Percentiles rank a stretch among this genome's conserved stretches.
Conservation (phyloP, 2,329 filamentous ascomycete species). For the Blastomyces parvus region DNA sequence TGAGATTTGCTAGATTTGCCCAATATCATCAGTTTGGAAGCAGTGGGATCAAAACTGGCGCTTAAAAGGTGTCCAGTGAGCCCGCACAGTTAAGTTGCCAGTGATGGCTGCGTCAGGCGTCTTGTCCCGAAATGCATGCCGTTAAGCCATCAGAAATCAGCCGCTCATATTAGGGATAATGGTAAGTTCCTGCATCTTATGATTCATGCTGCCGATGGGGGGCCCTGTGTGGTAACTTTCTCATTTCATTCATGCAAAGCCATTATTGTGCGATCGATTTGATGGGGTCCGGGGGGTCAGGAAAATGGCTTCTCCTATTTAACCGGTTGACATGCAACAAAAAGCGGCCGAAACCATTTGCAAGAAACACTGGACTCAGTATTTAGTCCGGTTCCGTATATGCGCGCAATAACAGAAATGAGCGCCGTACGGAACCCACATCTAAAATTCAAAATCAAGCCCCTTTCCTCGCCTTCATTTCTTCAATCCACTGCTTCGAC, state of each 20-base stretch:
- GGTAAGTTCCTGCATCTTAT: neutral
- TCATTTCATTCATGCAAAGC: neutral
- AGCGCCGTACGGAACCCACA: neutral
- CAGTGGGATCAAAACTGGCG: neutral
- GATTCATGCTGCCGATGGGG: neutral
- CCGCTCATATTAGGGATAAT: neutral
- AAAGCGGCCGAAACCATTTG: neutral
- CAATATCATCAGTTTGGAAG: neutral
- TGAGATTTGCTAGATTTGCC: neutral
- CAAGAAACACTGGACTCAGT: neutral
- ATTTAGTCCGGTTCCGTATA: neutral
- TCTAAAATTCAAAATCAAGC: neutral
- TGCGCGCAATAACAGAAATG: neutral
- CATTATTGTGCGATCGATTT: neutral
- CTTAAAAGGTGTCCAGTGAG: neutral
- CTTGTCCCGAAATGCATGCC: too few species aligned
- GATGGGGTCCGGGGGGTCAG: neutral
- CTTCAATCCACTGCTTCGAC: conserved; percentile 66
- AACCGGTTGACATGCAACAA: neutral
- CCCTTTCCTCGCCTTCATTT: conserved; percentile 66
- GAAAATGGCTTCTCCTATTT: neutral
- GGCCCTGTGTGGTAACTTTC: neutral
- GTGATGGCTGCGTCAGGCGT: neutral
- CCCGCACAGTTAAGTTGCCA: neutral
- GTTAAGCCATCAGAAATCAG: neutral